Evolutionary conservation across 495 filamentous ascomycete genomes (phyloP).

Genomic region (Chaetomium cochliodes): DNA sequence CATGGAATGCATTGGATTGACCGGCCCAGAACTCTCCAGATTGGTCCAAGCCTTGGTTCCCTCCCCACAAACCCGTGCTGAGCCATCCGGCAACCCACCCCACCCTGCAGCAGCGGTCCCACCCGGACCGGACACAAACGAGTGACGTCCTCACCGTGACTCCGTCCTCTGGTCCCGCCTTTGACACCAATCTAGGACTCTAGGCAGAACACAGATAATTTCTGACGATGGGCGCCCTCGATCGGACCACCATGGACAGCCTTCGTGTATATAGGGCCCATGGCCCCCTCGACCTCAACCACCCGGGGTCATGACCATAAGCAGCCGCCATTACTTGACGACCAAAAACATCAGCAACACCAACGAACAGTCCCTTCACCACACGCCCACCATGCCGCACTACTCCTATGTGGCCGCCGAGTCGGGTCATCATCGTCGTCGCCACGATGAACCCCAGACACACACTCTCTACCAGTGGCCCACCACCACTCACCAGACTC

Average conservation of each 20-base stretch:
- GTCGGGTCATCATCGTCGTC: not conserved
- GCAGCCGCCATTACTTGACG: slow-evolving; percentile 3
- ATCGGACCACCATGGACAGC: slow-evolving; percentile 3
- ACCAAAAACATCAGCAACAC: not conserved
- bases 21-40: not conserved
- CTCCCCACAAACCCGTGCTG: slow-evolving; percentile 10
- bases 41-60: not conserved
- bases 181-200: slow-evolving; percentile 11
- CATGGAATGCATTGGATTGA: not conserved
- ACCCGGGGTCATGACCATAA: not conserved
- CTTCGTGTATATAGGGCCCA: slow-evolving; percentile 18
- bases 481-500: not conserved
- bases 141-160: slow-evolving; percentile 20
- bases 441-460: not conserved
- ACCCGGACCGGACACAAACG: not conserved
- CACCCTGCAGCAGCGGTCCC: slow-evolving; percentile 7
- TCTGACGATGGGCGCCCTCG: not conserved
- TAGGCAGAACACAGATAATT: slow-evolving; percentile 21
- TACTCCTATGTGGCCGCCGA: not conserved
- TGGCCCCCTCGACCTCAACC: not conserved
- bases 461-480: slow-evolving; percentile 12
- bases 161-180: slow-evolving; percentile 12
- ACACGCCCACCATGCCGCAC: slow-evolving; percentile 17
- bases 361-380: not conserved
- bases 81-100: slow-evolving; percentile 18